Evolutionary conservation across 306 rosid species (phyloP).

Genomic region (Luffa aegyptiaca): DNA sequence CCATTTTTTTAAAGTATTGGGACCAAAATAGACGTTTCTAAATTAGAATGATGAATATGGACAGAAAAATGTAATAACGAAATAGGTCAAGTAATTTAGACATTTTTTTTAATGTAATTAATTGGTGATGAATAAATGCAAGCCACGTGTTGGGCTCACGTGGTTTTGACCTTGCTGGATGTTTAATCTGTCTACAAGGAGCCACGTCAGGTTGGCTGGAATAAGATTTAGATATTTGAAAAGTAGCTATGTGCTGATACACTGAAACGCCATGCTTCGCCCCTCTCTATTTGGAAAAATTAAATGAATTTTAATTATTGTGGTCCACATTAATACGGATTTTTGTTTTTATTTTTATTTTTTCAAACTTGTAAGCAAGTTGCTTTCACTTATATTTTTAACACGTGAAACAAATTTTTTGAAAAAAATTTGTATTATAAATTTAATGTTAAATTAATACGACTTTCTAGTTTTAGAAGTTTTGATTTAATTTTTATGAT

Average conservation of each 20-base stretch:
- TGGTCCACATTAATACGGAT: not conserved
- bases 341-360: too few species aligned
- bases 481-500: too few species aligned
- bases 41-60: too few species aligned
- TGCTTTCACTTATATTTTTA: not conserved
- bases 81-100: too few species aligned
- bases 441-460: too few species aligned
- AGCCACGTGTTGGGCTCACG: not conserved
- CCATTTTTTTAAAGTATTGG: too few species aligned
- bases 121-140: not conserved
- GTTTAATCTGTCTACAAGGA: not conserved
- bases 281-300: too few species aligned
- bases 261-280: not conserved
- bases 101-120: too few species aligned
- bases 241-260: not conserved
- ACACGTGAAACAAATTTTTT: not conserved
- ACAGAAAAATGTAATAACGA: too few species aligned
- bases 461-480: too few species aligned
- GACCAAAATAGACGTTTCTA: too few species aligned
- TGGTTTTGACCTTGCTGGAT: not conserved
- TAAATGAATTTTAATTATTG: not conserved
- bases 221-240: not conserved
- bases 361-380: not conserved
- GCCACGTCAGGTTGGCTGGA: not conserved
- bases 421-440: too few species aligned